Evolutionary conservation across 371 early-diverging fungal genomes (phyloP), one percentile per base, ranked within the genome.

Genomic region (Coemansia sp.): DNA sequence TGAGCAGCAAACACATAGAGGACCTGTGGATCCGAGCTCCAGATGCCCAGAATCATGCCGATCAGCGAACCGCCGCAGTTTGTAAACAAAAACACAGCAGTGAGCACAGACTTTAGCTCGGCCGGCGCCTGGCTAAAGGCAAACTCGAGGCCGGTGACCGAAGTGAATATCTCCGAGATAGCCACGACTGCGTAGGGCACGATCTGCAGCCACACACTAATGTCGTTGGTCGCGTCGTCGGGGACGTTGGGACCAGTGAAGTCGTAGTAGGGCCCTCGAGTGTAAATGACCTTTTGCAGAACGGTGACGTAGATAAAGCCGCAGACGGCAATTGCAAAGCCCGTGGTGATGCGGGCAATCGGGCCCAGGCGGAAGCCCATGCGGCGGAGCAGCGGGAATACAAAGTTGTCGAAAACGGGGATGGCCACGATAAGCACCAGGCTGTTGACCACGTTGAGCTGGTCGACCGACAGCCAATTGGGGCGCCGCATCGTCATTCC

Each of bases 111-210:
- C 81, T 90, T 91, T 82, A 91, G 86, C 55, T 82, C 81, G 5
- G 77, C 79, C 4, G 90, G 85, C 4, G 91, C 90, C 70, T 86
- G 85, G 68, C 83, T 87, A 85, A 84, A 91, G 9, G 91, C 91
- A 66, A 85, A 89, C 79, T 91, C 91, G 30, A 88, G 80, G 59
- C 90, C 91, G 4, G 90, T 90, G 51, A 87, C 84, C 30, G 87
- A 87, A 0, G 88, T 82, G 63, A 91, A 88, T 41, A 88, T 84
- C 81, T 87, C 88, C 39, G 88, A 86, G 55, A 87, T 80, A 38
- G 85, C 89, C 45, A 88, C 79, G 16, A 86, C 67, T 42, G 85
- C 76, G 52, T 87, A 91, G 11, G 87, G 83, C 11, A 88, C 86
- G 52, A 89, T 84, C 79, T 87, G 87, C 53, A 86, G 26, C 80